Evolutionary conservation across 2,329 filamentous ascomycete species (phyloP), one percentile per base, ranked within the genome.

Genomic region (Ceratocystis variospora): DNA sequence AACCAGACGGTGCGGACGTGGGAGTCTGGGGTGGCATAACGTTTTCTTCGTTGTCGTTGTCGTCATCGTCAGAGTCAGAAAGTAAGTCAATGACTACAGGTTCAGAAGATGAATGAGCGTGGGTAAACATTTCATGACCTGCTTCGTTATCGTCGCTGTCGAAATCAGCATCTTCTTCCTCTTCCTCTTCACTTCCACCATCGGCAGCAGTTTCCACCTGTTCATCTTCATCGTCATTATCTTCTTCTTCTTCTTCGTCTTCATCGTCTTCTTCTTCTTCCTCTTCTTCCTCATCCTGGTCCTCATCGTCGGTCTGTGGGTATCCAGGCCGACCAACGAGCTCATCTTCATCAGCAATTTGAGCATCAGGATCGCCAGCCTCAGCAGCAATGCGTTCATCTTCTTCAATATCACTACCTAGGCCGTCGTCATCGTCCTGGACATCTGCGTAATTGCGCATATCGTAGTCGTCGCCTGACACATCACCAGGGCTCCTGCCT

Each of bases 11-110:
- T 31, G 10, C 17, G 25, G 53, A 15, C 53, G n/a, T 31, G 28
- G 28, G 17, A 12, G 48, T 28, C 25, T 28, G n/a, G 19, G 45
- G 7, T 5, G 53, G 28, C 19, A 19, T 15, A 44, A 45, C 25
- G 17, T 19, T 25, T 7, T 37, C 41, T 2, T 65, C 63, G 10
- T 70, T 68, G 12, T 65, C 63, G 10, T 70, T 68, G 12, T 77
- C 73, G 57, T 76, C 74, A 41, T 80, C 78, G 1, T 80, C 78
- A 2, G 76, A 78, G 66, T 80, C 78, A 0, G 79, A 80, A 2
- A 81, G 72, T 8, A 81, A 70, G 64, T 76, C 76, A 67, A 81
- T 81, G 19, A 80, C 74, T 3, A 80, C 74, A 1, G 78, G 77
- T 6, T 73, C 72, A 6, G 71, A 72, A 1, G 74, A 68, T 8